Base-by-base conservation (phyloP, 345 rosid species). In the Excoecaria cochinchinensis region DNA sequence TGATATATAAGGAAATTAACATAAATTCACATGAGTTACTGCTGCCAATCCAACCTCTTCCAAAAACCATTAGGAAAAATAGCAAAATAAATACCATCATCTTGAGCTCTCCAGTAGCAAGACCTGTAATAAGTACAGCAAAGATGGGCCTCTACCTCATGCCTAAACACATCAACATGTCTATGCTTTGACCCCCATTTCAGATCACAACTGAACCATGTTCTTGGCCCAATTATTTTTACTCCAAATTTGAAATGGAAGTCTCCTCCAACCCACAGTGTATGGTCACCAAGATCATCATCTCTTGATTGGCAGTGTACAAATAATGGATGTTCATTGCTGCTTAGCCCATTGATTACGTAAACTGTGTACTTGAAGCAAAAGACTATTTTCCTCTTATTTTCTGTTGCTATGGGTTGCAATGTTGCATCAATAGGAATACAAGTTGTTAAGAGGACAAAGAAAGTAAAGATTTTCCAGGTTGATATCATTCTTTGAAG, bases 261-360 rank as follows among this genome's bases (percentile, higher is more conserved):
- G 9, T 58, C 62, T 21, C 62, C 62, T 58, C 62, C 25, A n/a
- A 15, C 6, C 1, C 17, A 14, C 0, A 53, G 58, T 3, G 7
- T 17, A 16, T 53, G 58, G 8, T 21, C 1, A 0, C 79, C 74
- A 22, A 76, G 63, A 62, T 77, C 65, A 14, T 62, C 70, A 17
- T 77, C 65, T 5, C 10, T 39, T 0, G 75, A 69, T 15, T 69
- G n/a, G 22, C 70, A 76, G 14, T 51, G 74, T 0, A 76, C 8
- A 4, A 61, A 11, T 17, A 76, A 21, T 22, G 63, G 70, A 5
- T 21, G 6, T 4, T 69, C 13, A 10, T 76, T 50, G 74, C 21
- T 55, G 12, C 38, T 9, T 40, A 69, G 40, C 19, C 55, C 74
- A 62, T 60, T 61, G 19, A 58, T 47, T 0, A 76, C 13, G 6